A percentile compares a stretch with the other conserved stretches of the same genome.
phyloP scores from a whole-genome alignment of 192 early-diverging fungal species.

The Backusella parvicylindrica region DNA sequence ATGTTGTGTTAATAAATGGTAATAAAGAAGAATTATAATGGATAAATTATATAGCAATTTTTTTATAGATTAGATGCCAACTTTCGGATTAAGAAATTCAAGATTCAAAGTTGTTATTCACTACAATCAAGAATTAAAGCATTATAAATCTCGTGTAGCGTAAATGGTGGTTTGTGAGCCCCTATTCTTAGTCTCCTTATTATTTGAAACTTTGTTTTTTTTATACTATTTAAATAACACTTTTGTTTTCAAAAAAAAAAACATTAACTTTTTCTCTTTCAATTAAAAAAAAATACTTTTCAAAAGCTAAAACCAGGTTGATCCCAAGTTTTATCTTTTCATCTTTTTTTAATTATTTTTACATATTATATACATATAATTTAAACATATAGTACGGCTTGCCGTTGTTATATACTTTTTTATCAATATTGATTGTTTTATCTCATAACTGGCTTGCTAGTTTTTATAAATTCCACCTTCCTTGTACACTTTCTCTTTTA shows the following conservation, averaged over 20 bases:
- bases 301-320: conserved; percentile 5
- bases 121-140: background rate
- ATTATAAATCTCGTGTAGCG: conserved; percentile 1
- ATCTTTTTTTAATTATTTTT: background rate
- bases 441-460: conserved; percentile 1
- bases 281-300: background rate
- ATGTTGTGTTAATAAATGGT: background rate
- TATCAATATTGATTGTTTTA: background rate
- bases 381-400: background rate
- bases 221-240: conserved; percentile 4
- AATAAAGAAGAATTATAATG: background rate
- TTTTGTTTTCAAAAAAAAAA: background rate
- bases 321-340: background rate
- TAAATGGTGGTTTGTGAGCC: background rate
- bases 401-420: background rate
- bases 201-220: conserved; percentile 2
- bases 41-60: background rate
- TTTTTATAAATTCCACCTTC: background rate
- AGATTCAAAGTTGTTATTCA: conserved; percentile 2
- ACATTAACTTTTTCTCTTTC: background rate
- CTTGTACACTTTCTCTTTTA: background rate
- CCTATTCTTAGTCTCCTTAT: background rate
- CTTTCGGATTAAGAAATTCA: conserved; percentile 4
- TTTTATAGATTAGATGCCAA: background rate
- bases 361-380: background rate